phyloP scores from a whole-genome alignment of 169 alveolate species.

The Theileria annulata region DNA sequence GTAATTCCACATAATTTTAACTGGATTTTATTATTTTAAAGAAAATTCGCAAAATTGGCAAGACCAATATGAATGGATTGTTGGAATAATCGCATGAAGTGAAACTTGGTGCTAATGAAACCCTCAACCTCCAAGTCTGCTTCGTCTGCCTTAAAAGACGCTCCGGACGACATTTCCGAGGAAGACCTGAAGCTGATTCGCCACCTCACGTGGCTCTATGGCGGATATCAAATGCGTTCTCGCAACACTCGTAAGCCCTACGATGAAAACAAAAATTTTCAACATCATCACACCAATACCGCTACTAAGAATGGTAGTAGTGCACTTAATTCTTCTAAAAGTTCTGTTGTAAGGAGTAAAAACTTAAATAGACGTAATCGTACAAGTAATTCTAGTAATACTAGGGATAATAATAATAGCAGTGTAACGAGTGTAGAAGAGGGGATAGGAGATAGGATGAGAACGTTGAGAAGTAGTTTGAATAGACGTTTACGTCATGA shows the following conservation, averaged over 20 bases:
- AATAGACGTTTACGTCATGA: background rate
- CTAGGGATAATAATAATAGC: background rate
- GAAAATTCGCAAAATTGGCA: background rate
- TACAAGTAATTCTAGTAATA: background rate
- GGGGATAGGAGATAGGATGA: background rate
- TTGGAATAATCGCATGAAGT: background rate
- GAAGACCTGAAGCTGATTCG: constrained; percentile 50
- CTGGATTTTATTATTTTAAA: background rate
- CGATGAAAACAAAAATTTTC: background rate
- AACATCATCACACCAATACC: background rate
- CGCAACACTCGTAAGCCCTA: background rate
- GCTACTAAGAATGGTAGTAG: background rate
- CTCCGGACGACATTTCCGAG: constrained; percentile 45
- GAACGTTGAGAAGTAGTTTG: background rate
- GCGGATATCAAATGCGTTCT: constrained; percentile 46
- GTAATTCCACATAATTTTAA: background rate
- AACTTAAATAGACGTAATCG: background rate
- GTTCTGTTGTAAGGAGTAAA: background rate
- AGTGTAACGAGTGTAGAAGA: background rate
- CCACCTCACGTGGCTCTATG: constrained; percentile 66
- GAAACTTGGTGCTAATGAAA: background rate
- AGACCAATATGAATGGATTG: background rate
- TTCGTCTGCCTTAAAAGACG: background rate
- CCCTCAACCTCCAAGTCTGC: background rate
- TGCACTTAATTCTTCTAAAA: background rate